These are phyloP conservation scores for Tolypocladium amazonense DNA, from an alignment of 2,329 filamentous ascomycete genomes.

Conservation along the genomic window DNA sequence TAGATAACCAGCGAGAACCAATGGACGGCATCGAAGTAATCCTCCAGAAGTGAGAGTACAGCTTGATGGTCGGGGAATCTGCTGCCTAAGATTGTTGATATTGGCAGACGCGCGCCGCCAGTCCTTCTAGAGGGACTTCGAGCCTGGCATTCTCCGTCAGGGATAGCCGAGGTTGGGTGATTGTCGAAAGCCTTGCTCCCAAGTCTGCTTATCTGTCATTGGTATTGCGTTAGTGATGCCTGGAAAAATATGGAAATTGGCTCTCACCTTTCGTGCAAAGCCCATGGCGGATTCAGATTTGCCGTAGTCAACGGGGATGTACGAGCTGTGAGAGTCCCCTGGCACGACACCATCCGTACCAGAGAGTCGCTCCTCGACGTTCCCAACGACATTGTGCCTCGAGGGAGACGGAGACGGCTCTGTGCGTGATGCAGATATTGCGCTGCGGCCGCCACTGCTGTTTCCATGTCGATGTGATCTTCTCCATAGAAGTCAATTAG, in stretches of 20 bases:
- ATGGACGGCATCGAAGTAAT: slow-evolving; percentile 29
- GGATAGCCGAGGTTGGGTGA: slow-evolving; percentile 2
- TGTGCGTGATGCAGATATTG: not conserved
- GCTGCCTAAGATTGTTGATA: slow-evolving; percentile 1
- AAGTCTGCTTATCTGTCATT: not conserved
- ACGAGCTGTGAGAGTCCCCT: not conserved
- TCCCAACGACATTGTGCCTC: not conserved
- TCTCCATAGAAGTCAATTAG: not conserved
- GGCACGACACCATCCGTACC: not conserved
- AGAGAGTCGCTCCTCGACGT: not conserved
- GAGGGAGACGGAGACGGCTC: not conserved
- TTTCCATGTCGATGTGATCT: not conserved
- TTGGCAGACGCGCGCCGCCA: slow-evolving; percentile 1
- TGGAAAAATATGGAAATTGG: not conserved
- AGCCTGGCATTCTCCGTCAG: slow-evolving; percentile 1
- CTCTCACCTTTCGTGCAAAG: slow-evolving; percentile 2
- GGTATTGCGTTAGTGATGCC: not conserved
- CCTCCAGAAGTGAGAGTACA: slow-evolving; percentile 17
- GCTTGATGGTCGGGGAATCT: slow-evolving; percentile 1
- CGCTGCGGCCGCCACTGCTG: not conserved
- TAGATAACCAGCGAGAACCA: slow-evolving; percentile 33
- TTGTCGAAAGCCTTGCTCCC: not conserved
- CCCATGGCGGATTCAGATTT: slow-evolving; percentile 1
- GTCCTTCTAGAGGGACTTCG: not conserved
- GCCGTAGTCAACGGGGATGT: not conserved